Conservation (phyloP, 495 filamentous ascomycete genomes). For the Xylaria bambusicola region DNA sequence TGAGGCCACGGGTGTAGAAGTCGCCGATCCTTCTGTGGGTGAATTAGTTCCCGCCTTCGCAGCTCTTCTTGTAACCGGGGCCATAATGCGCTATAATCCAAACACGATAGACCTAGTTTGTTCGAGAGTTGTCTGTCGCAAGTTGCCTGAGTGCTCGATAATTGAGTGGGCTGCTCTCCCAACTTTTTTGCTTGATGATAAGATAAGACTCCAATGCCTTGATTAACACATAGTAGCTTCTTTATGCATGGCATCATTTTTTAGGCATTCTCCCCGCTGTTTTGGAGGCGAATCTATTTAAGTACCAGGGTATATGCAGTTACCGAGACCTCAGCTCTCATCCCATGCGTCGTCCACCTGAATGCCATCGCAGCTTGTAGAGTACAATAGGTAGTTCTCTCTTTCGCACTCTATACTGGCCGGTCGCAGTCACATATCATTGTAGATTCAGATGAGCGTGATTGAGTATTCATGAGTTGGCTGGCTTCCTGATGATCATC, state of each 20-base stretch:
- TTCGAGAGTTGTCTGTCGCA: neutral
- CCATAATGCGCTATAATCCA: slow-evolving; percentile 15
- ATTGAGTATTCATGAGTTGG: no score
- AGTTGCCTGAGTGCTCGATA: neutral
- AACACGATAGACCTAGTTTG: neutral
- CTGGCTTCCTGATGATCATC: no score
- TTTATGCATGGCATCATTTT: no score
- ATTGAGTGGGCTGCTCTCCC: slow-evolving; percentile 12
- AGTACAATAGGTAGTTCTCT: no score
- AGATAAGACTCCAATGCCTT: slow-evolving; percentile 29
- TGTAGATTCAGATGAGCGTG: no score
- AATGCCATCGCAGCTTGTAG: no score
- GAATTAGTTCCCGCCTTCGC: slow-evolving; percentile 12
- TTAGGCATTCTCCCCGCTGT: no score
- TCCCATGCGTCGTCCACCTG: no score
- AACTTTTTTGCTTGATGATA: slow-evolving; percentile 32
- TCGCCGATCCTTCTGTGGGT: neutral
- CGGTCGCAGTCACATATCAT: no score
- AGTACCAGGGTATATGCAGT: neutral
- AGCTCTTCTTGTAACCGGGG: slow-evolving; percentile 26
- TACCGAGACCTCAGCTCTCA: neutral
- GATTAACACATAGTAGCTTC: no score
- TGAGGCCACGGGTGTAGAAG: neutral
- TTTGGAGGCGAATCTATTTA: no score
- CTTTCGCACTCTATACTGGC: neutral